Conservation (phyloP, 1,284 basidiomycete genomes). For the Vanrija sp. region DNA sequence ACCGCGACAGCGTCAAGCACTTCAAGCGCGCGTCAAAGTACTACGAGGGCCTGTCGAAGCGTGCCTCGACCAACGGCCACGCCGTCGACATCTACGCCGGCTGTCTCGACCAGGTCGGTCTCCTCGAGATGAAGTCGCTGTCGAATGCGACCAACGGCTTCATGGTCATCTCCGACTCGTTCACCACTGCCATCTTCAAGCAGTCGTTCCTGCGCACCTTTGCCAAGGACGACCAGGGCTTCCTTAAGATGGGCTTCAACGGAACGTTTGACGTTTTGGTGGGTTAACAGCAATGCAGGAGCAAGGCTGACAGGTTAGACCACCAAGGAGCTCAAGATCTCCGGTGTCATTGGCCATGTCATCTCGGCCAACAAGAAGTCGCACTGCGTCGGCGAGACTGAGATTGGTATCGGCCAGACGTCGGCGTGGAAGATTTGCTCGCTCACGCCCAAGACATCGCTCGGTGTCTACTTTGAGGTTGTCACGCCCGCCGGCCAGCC, state of each 20-base stretch:
- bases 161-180: slow-evolving; percentile 94
- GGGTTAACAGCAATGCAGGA: slow-evolving; percentile 57
- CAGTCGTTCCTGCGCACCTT: slow-evolving; percentile 94
- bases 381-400: slow-evolving; percentile 94
- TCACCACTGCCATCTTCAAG: slow-evolving; percentile 98
- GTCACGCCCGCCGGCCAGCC: slow-evolving; percentile 98
- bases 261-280: slow-evolving; percentile 85
- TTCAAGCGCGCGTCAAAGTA: slow-evolving; percentile 97
- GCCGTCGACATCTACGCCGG: slow-evolving; percentile 94
- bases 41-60: slow-evolving; percentile 92
- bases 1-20: slow-evolving; percentile 94
- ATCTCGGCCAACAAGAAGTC: slow-evolving; percentile 98
- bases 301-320: slow-evolving; percentile 56
- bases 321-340: slow-evolving; percentile 98
- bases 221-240: slow-evolving; percentile 87
- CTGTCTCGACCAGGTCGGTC: slow-evolving; percentile 95
- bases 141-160: slow-evolving; percentile 94
- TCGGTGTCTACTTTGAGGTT: slow-evolving; percentile 96
- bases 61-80: slow-evolving; percentile 91
- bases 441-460: slow-evolving; percentile 81
- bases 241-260: slow-evolving; percentile 97
- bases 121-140: slow-evolving; percentile 95
- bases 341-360: slow-evolving; percentile 94
- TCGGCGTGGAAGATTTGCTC: slow-evolving; percentile 99
- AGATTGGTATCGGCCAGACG: slow-evolving; percentile 97